Conservation (phyloP, 1,139 yeast genomes). For the Hansenula sp. region DNA sequence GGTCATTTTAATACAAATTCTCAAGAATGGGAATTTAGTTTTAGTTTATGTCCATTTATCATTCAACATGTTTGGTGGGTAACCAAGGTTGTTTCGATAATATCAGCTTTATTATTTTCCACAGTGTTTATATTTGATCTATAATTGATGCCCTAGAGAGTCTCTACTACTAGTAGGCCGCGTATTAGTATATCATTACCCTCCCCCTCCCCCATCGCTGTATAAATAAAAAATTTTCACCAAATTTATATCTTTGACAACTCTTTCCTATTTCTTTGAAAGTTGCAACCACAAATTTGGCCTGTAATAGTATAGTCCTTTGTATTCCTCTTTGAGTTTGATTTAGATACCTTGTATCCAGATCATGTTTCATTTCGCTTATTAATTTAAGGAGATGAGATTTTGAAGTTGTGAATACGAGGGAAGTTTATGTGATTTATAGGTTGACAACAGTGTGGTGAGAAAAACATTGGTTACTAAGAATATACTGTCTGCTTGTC, state of each 20-base stretch:
- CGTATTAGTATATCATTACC: too few relatives aligned
- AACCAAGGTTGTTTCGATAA: constrained; percentile 50
- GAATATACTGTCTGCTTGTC: constrained; percentile 34
- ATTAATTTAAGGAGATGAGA: constrained; percentile 12
- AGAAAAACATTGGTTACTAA: constrained; percentile 45
- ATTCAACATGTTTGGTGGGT: constrained; percentile 98
- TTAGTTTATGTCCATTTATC: constrained; percentile 70
- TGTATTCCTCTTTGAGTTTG: constrained; percentile 5
- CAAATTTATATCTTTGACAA: not conserved
- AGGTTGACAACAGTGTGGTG: constrained; percentile 28
- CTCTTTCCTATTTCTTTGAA: constrained; percentile 6
- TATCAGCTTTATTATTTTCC: constrained; percentile 30
- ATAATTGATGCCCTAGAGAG: constrained; percentile 3
- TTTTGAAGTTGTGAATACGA: constrained; percentile 1
- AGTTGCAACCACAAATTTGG: constrained; percentile 16
- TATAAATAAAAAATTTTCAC: not conserved
- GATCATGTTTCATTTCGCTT: constrained; percentile 2
- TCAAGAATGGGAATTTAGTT: constrained; percentile 60
- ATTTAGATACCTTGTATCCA: not conserved
- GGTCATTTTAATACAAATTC: constrained; percentile 49
- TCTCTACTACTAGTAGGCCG: not conserved
- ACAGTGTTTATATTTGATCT: constrained; percentile 14
- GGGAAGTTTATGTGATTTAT: constrained; percentile 4
- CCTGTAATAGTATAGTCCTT: constrained; percentile 5
- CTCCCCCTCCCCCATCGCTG: not conserved